Base-by-base conservation (phyloP, 2,329 filamentous ascomycete species). In the Plenodomus biglobosus region DNA sequence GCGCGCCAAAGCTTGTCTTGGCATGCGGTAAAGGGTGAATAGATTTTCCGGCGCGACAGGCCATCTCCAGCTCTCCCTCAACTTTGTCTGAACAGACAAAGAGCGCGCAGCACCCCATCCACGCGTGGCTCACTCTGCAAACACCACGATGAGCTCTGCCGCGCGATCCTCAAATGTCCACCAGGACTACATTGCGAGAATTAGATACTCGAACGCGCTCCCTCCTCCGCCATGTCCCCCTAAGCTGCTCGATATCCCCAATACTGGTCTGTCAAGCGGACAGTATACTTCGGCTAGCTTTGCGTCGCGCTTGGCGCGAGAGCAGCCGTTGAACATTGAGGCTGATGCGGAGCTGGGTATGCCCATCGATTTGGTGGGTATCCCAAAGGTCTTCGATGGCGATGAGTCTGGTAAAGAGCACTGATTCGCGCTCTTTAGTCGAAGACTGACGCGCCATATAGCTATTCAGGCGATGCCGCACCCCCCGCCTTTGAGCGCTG, bases 321-420 rank as follows among this genome's bases (percentile, higher is more conserved):
- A 96, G 66, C 94, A 97, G 76, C 89, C 92, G 43, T 79, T 96
- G 40, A 97, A 96, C 68, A 94, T 99, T 53, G 94, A 99, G 74
- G 91, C 91, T 22, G 94, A 99, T 82, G 94, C 92, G 8, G 94
- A 99, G 77, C 82, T 97, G 61, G 94, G 94, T 48, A 97, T 99
- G 94, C 91, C 92, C 50, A 85, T 99, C 68, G 92, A 97, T 71
- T 76, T 99, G 60, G 88, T 97, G 48, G 94, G 94, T 65, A 90
- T 97, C 76, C 92, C 92, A 6, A 91, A 92, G 22, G 86, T 97
- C 48, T 96, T 97, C 66, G 86, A 97, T 65, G 92, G 92, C 49
- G 91, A 97, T 71, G 92, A 97, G 78, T 87, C 87, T 75, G 90
- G 92, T 96, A 80, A 53, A 78, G 47, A 22, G 39, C n/a, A 27